A percentile compares a stretch with the other conserved stretches of the same genome.
These are phyloP conservation scores for Colletotrichum higginsianum DNA, from an alignment of 2,329 filamentous ascomycete genomes.

Conservation along the genomic window DNA sequence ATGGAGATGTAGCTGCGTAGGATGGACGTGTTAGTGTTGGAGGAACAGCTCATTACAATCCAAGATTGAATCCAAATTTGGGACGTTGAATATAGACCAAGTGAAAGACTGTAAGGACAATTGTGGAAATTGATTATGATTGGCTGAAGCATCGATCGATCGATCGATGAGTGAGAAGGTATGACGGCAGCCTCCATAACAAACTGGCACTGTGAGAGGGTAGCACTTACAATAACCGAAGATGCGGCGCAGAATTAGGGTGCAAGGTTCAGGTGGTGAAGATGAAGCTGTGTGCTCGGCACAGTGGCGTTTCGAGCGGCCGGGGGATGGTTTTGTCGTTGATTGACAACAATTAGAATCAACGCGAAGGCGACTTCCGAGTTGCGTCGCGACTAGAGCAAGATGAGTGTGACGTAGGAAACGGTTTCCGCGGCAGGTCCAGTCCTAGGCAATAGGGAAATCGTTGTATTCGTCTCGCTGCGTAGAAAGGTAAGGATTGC, in stretches of 20 bases:
- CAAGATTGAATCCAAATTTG: too few relatives aligned
- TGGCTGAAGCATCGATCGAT: slow-evolving; percentile 51
- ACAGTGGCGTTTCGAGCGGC: neutral
- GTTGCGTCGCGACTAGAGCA: too few relatives aligned
- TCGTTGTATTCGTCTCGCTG: neutral
- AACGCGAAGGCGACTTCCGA: too few relatives aligned
- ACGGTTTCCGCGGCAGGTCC: too few relatives aligned
- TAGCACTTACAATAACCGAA: slow-evolving; percentile 25
- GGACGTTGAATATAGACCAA: slow-evolving; percentile 17
- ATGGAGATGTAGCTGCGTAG: neutral
- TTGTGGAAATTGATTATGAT: slow-evolving; percentile 43
- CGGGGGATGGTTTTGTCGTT: neutral
- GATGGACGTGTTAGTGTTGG: neutral
- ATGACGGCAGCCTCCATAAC: slow-evolving; percentile 34
- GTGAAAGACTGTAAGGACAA: slow-evolving; percentile 21
- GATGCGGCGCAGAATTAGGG: neutral
- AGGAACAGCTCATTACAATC: too few relatives aligned
- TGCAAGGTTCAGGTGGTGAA: neutral
- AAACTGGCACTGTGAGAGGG: slow-evolving; percentile 14
- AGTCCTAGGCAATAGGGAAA: neutral
- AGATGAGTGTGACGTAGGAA: too few relatives aligned
- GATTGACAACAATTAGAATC: too few relatives aligned
- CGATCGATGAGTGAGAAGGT: slow-evolving; percentile 46
- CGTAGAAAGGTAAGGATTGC: neutral
- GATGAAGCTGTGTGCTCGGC: neutral